Evolutionary conservation across 2,329 filamentous ascomycete genomes (phyloP), one percentile per base, ranked within the genome.

Genomic region (Dactylonectria macrodidyma): DNA sequence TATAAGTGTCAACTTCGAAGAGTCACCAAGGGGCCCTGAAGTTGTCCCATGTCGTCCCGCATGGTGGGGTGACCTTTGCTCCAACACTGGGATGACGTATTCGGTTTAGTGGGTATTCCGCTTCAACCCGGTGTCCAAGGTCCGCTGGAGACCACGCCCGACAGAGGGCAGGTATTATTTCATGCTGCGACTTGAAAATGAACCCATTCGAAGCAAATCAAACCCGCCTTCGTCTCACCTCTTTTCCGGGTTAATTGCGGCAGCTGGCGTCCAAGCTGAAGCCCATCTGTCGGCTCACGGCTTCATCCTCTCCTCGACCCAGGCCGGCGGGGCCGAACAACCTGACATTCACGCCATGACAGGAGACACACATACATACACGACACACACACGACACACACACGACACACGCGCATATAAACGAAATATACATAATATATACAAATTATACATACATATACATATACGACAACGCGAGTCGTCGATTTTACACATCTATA

Each of bases 381-480:
- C n/a, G 44, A 65, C 65, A 30, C 44, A 69, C 16, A 70, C 38
- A 67, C 46, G 52, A 26, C 14, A 46, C 34, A 70, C 59, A 73
- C 63, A 47, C 19, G 19, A 71, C 59, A 65, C 24, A 66, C 62
- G 77, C 59, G 71, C 65, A 71, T 58, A 70, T 62, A 71, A 75
- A 64, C 67, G 67, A 60, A 59, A 69, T 57, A 70, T 56, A 67
- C 65, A 71, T 73, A 67, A 68, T 59, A 60, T 65, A 65, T 65
- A 65, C 51, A 60, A 56, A 24, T 54, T 55, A 69, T 69, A 75
- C 71, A 73, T 71, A 72, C 66, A 71, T 64, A 71, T 63, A 69
- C 57, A 63, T 57, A 71, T 70, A 75, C 73, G 70, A 68, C 71
- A 71, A 76, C 74, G 72, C 65, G 73, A 74, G 74, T 76, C 74